Evolutionary conservation across 2,329 filamentous ascomycete species (phyloP).

Genomic region (Botrytis fragariae): DNA sequence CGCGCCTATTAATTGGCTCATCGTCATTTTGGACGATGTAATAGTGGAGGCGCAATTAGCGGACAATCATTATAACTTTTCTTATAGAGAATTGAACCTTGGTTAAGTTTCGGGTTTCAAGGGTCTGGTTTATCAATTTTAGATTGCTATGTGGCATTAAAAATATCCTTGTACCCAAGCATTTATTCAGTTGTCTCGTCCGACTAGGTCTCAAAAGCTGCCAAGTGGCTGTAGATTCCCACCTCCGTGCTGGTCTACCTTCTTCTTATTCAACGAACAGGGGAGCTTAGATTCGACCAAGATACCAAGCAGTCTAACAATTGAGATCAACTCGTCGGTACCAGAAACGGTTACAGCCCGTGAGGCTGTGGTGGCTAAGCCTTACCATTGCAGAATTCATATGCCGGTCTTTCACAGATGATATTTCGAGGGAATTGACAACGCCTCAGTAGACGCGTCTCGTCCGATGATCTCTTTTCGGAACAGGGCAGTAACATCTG

Average conservation of each 20-base stretch:
- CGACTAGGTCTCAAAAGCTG: background rate
- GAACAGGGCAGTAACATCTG: background rate
- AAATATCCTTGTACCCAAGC: background rate
- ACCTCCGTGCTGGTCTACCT: background rate
- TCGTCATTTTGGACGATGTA: constrained; percentile 1
- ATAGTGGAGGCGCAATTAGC: constrained; percentile 17
- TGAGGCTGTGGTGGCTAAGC: constrained; percentile 12
- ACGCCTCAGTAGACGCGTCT: background rate
- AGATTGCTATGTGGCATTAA: background rate
- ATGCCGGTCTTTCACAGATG: background rate
- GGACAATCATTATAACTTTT: background rate
- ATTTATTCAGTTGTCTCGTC: background rate
- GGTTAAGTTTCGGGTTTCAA: constrained; percentile 1
- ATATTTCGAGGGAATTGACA: background rate
- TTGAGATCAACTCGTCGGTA: background rate
- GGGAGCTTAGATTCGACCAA: background rate
- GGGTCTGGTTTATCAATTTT: background rate
- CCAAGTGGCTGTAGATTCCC: background rate
- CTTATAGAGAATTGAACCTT: background rate
- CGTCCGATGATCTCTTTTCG: background rate
- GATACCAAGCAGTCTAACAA: background rate
- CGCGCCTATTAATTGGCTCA: constrained; percentile 3
- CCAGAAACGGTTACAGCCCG: background rate
- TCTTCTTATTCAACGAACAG: background rate
- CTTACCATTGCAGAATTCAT: background rate